Evolutionary conservation across 305 asterid species (phyloP).

Genomic region (Rubia tinctorum): DNA sequence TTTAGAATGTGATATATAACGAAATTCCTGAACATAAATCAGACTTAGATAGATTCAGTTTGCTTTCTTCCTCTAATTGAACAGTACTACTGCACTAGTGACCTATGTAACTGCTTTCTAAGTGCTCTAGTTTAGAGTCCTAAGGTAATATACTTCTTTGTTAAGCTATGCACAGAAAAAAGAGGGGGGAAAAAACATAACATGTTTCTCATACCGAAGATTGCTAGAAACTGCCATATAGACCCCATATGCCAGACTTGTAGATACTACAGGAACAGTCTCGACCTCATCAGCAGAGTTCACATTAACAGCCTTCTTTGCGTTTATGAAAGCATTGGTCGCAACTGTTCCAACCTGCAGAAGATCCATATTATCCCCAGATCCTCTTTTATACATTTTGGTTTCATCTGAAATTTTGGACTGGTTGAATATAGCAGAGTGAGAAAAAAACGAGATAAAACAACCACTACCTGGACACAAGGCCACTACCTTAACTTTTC

Average conservation of each 20-base stretch:
- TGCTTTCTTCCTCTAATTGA: not conserved
- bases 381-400: not conserved
- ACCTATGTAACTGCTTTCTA: not conserved
- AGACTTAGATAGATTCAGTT: too few relatives aligned
- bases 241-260: constrained; percentile 85
- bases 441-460: not conserved
- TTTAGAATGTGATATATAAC: not conserved
- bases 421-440: not conserved
- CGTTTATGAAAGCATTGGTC: constrained; percentile 74
- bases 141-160: not conserved
- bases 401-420: not conserved
- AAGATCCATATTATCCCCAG: constrained; percentile 12
- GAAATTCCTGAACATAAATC: not conserved
- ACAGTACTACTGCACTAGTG: not conserved
- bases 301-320: constrained; percentile 69
- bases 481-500: not conserved
- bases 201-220: constrained; percentile 54
- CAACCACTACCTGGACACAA: not conserved
- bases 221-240: constrained; percentile 91
- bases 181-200: not conserved
- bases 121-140: not conserved
- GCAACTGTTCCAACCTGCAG: constrained; percentile 72
- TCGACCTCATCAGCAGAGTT: constrained; percentile 49
- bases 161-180: not conserved
- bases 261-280: constrained; percentile 70